Percentiles rank a stretch among this genome's conserved stretches.
Conservation (phyloP, 108 stramenopile genomes). For the Skeletonema marinoi region DNA sequence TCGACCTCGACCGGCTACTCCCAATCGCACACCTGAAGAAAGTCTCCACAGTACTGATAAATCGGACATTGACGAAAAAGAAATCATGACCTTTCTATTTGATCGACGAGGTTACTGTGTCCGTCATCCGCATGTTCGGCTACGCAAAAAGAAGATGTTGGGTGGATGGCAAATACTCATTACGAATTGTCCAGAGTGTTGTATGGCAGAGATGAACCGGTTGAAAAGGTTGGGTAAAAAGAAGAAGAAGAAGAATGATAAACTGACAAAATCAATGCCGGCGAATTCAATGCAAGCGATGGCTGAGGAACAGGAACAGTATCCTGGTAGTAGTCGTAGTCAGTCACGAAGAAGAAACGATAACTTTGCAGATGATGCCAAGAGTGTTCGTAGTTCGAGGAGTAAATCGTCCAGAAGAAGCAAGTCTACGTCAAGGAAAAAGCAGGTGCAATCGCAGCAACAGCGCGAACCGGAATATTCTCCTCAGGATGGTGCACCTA, state of each 20-base stretch:
- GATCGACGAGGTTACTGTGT: slow-evolving; percentile 34
- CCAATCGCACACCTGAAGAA: not conserved
- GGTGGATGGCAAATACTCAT: slow-evolving; percentile 44
- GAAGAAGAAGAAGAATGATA: slow-evolving; percentile 5
- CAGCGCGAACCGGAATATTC: not conserved
- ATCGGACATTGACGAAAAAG: not conserved
- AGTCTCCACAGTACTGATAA: not conserved
- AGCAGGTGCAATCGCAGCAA: not conserved
- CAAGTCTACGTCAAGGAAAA: slow-evolving; percentile 6
- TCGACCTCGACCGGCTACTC: slow-evolving; percentile 3
- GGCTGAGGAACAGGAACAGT: not conserved
- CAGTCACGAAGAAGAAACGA: not conserved
- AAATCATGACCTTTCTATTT: slow-evolving; percentile 28
- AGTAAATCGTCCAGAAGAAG: slow-evolving; percentile 4
- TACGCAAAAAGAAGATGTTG: slow-evolving; percentile 45
- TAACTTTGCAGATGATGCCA: slow-evolving; percentile 11
- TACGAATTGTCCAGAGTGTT: slow-evolving; percentile 46
- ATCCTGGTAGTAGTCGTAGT: not conserved
- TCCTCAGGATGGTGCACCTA: slow-evolving; percentile 1
- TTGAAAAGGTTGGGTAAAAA: slow-evolving; percentile 12
- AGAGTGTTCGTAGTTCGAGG: slow-evolving; percentile 3
- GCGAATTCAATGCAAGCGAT: not conserved
- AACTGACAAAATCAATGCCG: not conserved
- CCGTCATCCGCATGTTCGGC: slow-evolving; percentile 35
- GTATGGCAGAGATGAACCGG: slow-evolving; percentile 42